Percentiles rank a stretch among this genome's conserved stretches.
These are phyloP conservation scores for Aureobasidium sp. DNA, from an alignment of 2,329 filamentous ascomycete species.

Conservation along the genomic window DNA sequence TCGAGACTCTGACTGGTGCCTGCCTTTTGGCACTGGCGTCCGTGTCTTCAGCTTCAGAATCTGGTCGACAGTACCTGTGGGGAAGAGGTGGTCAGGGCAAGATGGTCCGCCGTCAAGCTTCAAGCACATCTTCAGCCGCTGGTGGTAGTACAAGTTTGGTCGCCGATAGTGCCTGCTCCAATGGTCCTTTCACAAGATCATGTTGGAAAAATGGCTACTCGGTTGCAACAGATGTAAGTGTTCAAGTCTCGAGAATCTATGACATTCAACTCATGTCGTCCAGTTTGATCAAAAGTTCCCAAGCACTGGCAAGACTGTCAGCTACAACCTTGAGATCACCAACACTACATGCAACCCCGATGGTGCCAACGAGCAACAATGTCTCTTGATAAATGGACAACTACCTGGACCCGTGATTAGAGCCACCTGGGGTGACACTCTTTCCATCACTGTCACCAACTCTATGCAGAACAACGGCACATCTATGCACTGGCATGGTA, in stretches of 20 bases:
- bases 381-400: slow-evolving; percentile 53
- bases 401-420: slow-evolving; percentile 60
- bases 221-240: slow-evolving; percentile 35
- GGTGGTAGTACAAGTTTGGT: slow-evolving; percentile 8
- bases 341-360: slow-evolving; percentile 35
- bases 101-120: slow-evolving; percentile 9
- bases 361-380: slow-evolving; percentile 28
- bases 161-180: slow-evolving; percentile 31
- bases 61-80: slow-evolving; percentile 15
- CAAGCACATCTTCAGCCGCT: neutral
- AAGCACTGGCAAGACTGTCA: slow-evolving; percentile 31
- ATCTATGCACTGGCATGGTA: slow-evolving; percentile 55
- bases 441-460: slow-evolving; percentile 50
- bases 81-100: slow-evolving; percentile 18
- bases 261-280: neutral
- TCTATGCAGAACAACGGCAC: slow-evolving; percentile 48
- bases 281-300: slow-evolving; percentile 37
- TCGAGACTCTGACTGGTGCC: slow-evolving; percentile 4
- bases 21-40: slow-evolving; percentile 16
- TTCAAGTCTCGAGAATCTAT: too few relatives aligned
- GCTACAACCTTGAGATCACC: slow-evolving; percentile 29
- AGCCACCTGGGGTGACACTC: slow-evolving; percentile 39
- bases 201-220: slow-evolving; percentile 40
- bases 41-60: neutral
- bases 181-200: slow-evolving; percentile 33